phyloP scores from a whole-genome alignment of 2,329 filamentous ascomycete genomes.

The Thyridium curvatum region DNA sequence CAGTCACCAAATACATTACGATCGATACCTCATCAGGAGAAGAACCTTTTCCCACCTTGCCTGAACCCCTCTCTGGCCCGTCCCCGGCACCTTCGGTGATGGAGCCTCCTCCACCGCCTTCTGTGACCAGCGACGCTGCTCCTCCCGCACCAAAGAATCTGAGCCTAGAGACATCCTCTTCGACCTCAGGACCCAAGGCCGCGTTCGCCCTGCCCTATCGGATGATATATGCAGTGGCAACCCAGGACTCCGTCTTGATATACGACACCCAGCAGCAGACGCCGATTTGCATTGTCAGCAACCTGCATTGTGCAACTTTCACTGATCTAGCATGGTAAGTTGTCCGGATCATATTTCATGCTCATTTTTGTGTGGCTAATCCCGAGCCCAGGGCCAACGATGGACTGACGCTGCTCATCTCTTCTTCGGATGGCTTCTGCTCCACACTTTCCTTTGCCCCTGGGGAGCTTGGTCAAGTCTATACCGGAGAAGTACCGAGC shows the following conservation, averaged over 20 bases:
- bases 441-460: conserved; percentile 79
- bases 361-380: not conserved
- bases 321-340: conserved; percentile 91
- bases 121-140: conserved; percentile 41
- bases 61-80: conserved; percentile 70
- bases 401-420: conserved; percentile 29
- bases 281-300: conserved; percentile 90
- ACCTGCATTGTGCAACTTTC: conserved; percentile 94
- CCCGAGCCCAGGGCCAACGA: conserved; percentile 34
- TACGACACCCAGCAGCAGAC: conserved; percentile 98
- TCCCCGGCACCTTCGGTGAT: conserved; percentile 57
- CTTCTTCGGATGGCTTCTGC: conserved; percentile 95
- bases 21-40: conserved; percentile 89
- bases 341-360: not conserved
- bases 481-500: conserved; percentile 60
- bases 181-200: conserved; percentile 54
- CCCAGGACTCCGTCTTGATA: conserved; percentile 87
- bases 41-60: conserved; percentile 74
- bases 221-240: conserved; percentile 94
- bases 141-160: conserved; percentile 37
- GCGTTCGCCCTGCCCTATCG: conserved; percentile 86
- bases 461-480: conserved; percentile 78
- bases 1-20: conserved; percentile 79
- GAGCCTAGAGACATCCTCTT: conserved; percentile 37
- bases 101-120: conserved; percentile 67